Base-by-base conservation (phyloP, 768 basidiomycete genomes). In the Suillus subalutaceus region DNA sequence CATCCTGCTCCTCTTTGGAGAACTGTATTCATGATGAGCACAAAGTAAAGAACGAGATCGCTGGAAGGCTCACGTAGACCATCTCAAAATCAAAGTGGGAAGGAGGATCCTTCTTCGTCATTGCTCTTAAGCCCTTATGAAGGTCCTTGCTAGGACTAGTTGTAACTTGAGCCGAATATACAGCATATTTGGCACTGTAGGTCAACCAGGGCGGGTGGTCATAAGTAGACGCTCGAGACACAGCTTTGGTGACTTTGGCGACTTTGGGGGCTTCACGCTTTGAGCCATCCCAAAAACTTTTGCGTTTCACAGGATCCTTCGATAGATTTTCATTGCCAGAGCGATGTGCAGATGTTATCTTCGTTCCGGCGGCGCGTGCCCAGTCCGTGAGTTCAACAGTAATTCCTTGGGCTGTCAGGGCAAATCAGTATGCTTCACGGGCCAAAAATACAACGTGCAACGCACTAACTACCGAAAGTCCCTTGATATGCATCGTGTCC, bases 101-200 rank as follows among this genome's bases (percentile, higher is more conserved):
- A 0, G 96, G 95, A 0, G 93, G 90, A 63, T 91, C 88, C 81
- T 98, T 98, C 85, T 96, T 96, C 9, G 95, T 97, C 0, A 93
- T 91, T 62, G 93, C 81, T 68, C 90, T 84, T 37, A 97, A 79
- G 74, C 96, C 96, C 12, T 79, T 73, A 3, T 83, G 78, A 65
- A 90, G 79, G 73, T 88, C 90, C 75, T 85, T 81, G 65, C 85
- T 84, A 18, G 92, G 73, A 35, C 73, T 80, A 10, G 91, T 88
- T 55, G 82, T 80, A 16, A 91, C 83, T 23, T 69, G 38, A n/a
- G 74, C 78, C 5, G 70, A 71, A 60, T 70, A 68, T 30, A 70
- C 62, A 23, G 50, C 62, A 23, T 70, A 70, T n/a, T 43, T 32
- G 12, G 60, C 62, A 18, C 30, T n/a, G 30, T 64, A 15, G 6